These are phyloP conservation scores for Bipolaris sorokiniana DNA, from an alignment of 2,329 filamentous ascomycete species.

Conservation along the genomic window DNA sequence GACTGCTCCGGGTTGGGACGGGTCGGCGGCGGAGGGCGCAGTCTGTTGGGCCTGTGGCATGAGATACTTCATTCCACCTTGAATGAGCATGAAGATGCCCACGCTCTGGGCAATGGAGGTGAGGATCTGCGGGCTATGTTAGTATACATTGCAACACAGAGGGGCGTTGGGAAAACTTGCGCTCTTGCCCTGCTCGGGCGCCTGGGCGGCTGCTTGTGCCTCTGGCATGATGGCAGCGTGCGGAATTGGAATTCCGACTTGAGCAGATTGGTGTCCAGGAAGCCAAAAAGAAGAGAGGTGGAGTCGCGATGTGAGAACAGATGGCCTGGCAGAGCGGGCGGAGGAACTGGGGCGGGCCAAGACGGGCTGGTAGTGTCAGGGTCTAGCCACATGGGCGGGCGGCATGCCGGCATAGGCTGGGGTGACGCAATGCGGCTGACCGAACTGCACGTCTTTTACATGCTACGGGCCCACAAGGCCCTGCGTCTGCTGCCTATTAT, in stretches of 20 bases:
- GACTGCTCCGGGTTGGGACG: constrained; percentile 27
- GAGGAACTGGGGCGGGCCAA: constrained; percentile 15
- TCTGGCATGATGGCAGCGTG: constrained; percentile 39
- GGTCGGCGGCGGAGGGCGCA: constrained; percentile 20
- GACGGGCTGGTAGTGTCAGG: constrained; percentile 13
- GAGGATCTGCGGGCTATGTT: constrained; percentile 37
- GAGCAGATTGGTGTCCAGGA: constrained; percentile 11
- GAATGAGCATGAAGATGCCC: constrained; percentile 64
- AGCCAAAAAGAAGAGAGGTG: not conserved
- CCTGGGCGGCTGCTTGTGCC: constrained; percentile 27
- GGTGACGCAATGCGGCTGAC: constrained; percentile 25
- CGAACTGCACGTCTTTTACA: constrained; percentile 8
- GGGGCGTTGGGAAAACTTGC: constrained; percentile 25
- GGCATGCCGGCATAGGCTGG: constrained; percentile 11
- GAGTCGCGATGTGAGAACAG: constrained; percentile 14
- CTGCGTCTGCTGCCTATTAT: no score
- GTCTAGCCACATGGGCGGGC: constrained; percentile 25
- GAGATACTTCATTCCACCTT: constrained; percentile 64
- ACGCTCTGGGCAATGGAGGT: constrained; percentile 60
- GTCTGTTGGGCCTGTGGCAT: constrained; percentile 47
- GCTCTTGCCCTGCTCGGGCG: constrained; percentile 29
- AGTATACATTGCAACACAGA: constrained; percentile 12
- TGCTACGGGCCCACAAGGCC: not conserved
- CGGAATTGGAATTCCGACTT: constrained; percentile 16
- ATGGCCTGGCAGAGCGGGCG: constrained; percentile 3